phyloP scores from a whole-genome alignment of 257 asterid genomes.

The Gynochthodes officinalis region DNA sequence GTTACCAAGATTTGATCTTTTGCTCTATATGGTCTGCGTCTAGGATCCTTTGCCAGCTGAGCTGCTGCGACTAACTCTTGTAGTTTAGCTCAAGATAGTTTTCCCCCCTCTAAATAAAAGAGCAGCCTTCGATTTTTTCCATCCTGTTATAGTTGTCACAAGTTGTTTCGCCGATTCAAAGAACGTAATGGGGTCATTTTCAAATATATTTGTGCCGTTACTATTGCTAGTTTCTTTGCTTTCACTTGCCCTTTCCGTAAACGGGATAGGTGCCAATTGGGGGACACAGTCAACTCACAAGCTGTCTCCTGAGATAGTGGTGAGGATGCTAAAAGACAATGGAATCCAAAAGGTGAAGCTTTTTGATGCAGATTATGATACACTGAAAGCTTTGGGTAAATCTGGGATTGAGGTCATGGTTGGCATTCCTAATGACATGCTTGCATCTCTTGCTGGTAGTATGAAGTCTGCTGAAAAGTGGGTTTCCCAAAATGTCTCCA shows the following conservation, averaged over 20 bases:
- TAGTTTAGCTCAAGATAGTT: not conserved
- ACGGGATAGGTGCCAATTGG: conserved; percentile 87
- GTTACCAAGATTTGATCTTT: conserved; percentile 21
- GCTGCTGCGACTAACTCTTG: not conserved
- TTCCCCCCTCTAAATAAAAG: not conserved
- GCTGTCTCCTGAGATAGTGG: conserved; percentile 62
- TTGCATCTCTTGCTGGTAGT: conserved; percentile 48
- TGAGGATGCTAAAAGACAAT: conserved; percentile 68
- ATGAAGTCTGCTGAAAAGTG: conserved; percentile 73
- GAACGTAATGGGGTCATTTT: conserved; percentile 22
- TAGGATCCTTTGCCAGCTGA: not conserved
- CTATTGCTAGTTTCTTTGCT: conserved; percentile 16
- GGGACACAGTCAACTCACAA: conserved; percentile 72
- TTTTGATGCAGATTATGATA: conserved; percentile 74
- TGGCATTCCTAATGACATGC: conserved; percentile 91
- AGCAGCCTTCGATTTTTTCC: not conserved
- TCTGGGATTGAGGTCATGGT: conserved; percentile 90
- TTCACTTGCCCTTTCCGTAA: conserved; percentile 30
- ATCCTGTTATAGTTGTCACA: not conserved
- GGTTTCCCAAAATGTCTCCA: conserved; percentile 72
- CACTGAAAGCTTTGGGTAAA: conserved; percentile 58
- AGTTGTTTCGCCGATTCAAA: not conserved
- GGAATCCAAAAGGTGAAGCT: conserved; percentile 85
- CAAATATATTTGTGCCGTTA: conserved; percentile 11
- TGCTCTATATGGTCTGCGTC: not conserved